Evolutionary conservation across 768 basidiomycete species (phyloP), one percentile per base, ranked within the genome.

Genomic region (Serendipita sp.): DNA sequence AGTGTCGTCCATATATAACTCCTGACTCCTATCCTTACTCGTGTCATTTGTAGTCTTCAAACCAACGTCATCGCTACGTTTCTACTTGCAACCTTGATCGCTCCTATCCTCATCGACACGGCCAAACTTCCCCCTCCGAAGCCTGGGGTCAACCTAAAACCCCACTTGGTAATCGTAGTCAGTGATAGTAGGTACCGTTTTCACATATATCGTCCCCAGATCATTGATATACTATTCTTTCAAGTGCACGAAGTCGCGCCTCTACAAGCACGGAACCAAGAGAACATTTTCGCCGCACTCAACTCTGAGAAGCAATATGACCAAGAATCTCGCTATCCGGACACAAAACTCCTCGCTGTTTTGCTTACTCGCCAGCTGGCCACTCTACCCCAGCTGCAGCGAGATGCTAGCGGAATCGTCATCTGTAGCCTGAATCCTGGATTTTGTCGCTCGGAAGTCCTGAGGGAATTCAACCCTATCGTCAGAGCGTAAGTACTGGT

Each of bases 1-100:
- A 22, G 65, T 45, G 20, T 43, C 14, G 9, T 34, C 53, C n/a
- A 20, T 43, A 30, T 22, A 17, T 30, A 33, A 7, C 5, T 31
- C 28, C 3, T 24, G 22, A 41, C 13, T 44, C 5, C 16, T 48
- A 24, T 45, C 16, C 17, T 63, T 30, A 30, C 33, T 42, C 16
- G 3, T 13, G n/a, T 14, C n/a, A 13, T 51, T 2, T 3, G 13
- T 41, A 64, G 64, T 9, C 33, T 66, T 5, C 63, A 66, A 31
- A 63, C 64, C n/a, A 66, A 66, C 42, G 31, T 61, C 30, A 43
- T 66, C 20, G 42, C 60, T 16, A 62, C 64, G 9, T 22, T 33
- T 3, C 43, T 66, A 3, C 64, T 66, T 24, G 42, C 64, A 24
- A n/a, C 62, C 20, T 60, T 48, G 30, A 26, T 66, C n/a, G 30